Evolutionary conservation across 2,329 filamentous ascomycete species (phyloP).

Genomic region (Annulohypoxylon truncatum): DNA sequence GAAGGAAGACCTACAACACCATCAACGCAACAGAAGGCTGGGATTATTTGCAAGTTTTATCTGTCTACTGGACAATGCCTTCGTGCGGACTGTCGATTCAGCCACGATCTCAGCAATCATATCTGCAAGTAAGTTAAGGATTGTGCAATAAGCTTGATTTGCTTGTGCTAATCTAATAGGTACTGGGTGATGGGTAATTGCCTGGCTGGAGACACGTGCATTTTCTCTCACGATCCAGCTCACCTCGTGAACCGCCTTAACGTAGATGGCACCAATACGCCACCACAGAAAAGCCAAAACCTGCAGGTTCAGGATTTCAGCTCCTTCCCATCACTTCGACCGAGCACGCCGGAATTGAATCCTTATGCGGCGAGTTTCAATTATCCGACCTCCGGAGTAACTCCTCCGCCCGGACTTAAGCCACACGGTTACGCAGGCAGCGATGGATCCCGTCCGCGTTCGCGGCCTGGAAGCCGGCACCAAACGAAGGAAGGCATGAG

Average conservation of each 20-base stretch:
- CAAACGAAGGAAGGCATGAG: slow-evolving; percentile 70
- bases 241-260: slow-evolving; percentile 84
- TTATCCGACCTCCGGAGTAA: slow-evolving; percentile 66
- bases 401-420: slow-evolving; percentile 77
- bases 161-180: slow-evolving; percentile 77
- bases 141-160: slow-evolving; percentile 3
- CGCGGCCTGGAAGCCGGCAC: slow-evolving; percentile 85
- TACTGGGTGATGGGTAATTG: slow-evolving; percentile 98
- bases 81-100: slow-evolving; percentile 95
- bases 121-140: slow-evolving; percentile 88
- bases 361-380: slow-evolving; percentile 64
- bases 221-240: slow-evolving; percentile 96
- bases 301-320: slow-evolving; percentile 87
- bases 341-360: slow-evolving; percentile 68
- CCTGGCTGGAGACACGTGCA: slow-evolving; percentile 90
- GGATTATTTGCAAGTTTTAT: slow-evolving; percentile 97
- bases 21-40: slow-evolving; percentile 79
- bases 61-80: slow-evolving; percentile 95
- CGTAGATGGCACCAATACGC: slow-evolving; percentile 75
- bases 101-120: slow-evolving; percentile 94
- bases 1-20: slow-evolving; percentile 82
- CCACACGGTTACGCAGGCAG: slow-evolving; percentile 63
- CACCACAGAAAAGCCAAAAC: slow-evolving; percentile 72
- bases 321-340: slow-evolving; percentile 82
- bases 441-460: slow-evolving; percentile 77